Conservation (phyloP, 2,329 filamentous ascomycete species). For the Penicillium rolfsii region DNA sequence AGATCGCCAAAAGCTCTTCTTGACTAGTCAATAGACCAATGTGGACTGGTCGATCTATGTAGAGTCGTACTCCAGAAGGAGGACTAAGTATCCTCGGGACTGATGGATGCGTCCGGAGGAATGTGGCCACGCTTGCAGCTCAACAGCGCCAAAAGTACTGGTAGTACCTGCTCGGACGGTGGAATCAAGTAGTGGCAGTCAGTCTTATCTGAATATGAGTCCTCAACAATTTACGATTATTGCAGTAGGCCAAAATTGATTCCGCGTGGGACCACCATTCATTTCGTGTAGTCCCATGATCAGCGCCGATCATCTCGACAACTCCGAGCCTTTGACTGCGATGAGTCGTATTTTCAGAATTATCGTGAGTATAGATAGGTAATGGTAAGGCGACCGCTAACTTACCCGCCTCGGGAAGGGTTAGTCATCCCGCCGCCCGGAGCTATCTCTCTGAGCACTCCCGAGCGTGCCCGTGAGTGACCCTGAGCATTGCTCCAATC, state of each 20-base stretch:
- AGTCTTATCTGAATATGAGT: too few species aligned
- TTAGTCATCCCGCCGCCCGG: too few species aligned
- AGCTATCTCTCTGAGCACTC: too few species aligned
- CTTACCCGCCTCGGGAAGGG: too few species aligned
- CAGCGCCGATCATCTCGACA: background rate
- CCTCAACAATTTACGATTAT: background rate
- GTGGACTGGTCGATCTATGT: background rate
- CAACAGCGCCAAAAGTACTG: background rate
- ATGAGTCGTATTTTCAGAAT: background rate
- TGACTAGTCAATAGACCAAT: background rate
- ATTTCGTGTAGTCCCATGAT: background rate
- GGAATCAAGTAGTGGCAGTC: too few species aligned
- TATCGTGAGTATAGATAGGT: too few species aligned
- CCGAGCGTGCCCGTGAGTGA: too few species aligned
- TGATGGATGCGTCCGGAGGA: constrained; percentile 1
- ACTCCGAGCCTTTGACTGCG: background rate
- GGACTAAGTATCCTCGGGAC: background rate
- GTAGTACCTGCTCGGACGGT: background rate
- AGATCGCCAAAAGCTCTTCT: background rate
- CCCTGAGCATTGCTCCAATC: too few species aligned
- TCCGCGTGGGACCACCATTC: background rate
- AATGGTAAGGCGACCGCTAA: too few species aligned
- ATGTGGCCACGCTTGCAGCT: constrained; percentile 1
- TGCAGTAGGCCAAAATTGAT: background rate
- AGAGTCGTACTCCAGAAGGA: background rate